Evolutionary conservation across 306 rosid species (phyloP), one percentile per base, ranked within the genome.

Genomic region (Castanea crenata): DNA sequence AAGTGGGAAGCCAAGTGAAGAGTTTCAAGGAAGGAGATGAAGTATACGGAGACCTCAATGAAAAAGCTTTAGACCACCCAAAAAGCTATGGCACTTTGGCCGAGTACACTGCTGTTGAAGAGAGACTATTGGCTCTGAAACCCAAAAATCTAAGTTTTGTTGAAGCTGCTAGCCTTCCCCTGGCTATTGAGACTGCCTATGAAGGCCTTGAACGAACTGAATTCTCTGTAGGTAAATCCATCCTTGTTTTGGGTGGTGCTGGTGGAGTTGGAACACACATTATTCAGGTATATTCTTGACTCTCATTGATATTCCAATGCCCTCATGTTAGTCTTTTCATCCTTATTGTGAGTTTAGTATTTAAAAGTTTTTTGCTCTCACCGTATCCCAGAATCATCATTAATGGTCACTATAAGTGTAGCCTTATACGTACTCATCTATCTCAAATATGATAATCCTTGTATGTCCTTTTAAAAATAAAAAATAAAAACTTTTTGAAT

Each of bases 131-230:
- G 73, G 87, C 98, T 81, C 89, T 67, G 25, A 92, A 92, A 67
- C 96, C 98, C 3, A 67, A 77, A 0, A 88, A 81, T 87, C 86
- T 94, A 58, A 92, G 88, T 79, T 94, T 94, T 55, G 55, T 74
- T 35, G 96, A 92, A 75, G 98, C 96, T 79, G 96, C 97, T 77
- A 89, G 93, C 82, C 78, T 92, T 79, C 98, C 98, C 74, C 71
- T 85, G 16, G 93, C 93, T 3, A 34, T 86, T 52, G 90, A 83
- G 58, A 88, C 96, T 21, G 96, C 98, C 73, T 80, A 89, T 69
- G 89, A 88, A 82, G 96, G 92, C 5, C 91, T 93, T 13, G 87
- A 92, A 44, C 61, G 81, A 20, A 74, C 75, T 20, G 67, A 41
- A 6, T 71, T 92, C 35, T 88, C 91, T 32, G 75, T 87, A n/a